phyloP scores from a whole-genome alignment of 192 early-diverging fungal genomes.

The Coemansia sp. region DNA sequence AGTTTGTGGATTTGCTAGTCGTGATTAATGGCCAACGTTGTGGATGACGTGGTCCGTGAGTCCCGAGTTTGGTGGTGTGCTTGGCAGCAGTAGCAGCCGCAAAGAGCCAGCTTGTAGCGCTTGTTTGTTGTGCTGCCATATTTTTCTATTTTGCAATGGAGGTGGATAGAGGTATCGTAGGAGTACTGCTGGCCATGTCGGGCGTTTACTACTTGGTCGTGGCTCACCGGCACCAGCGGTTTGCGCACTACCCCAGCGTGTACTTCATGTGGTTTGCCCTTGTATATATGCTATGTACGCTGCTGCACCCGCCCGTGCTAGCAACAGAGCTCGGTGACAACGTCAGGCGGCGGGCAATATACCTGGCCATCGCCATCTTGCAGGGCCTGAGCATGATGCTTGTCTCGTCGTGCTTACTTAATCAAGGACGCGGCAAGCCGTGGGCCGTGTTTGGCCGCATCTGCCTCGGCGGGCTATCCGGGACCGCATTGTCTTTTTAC shows the following conservation, averaged over 20 bases:
- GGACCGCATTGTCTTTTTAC: background rate
- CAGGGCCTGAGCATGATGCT: background rate
- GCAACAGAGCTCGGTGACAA: background rate
- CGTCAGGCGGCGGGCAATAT: background rate
- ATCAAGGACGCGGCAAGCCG: background rate
- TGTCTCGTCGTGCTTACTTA: background rate
- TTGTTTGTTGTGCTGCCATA: background rate
- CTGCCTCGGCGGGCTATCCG: background rate
- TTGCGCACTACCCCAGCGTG: background rate
- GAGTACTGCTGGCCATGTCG: background rate
- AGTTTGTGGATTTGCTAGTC: background rate
- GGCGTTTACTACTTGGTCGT: slow-evolving; percentile 1
- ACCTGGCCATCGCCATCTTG: slow-evolving; percentile 6
- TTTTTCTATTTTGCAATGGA: background rate
- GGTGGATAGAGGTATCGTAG: background rate
- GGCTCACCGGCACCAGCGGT: background rate
- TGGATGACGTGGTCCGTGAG: background rate
- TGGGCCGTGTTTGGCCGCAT: background rate
- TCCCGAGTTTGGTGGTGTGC: background rate
- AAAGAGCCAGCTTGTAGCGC: background rate
- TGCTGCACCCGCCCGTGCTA: background rate
- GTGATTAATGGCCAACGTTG: background rate
- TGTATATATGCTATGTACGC: background rate
- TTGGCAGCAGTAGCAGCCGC: background rate
- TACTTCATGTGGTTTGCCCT: slow-evolving; percentile 1